These are phyloP conservation scores for Dothidotthia symphoricarpi DNA, from an alignment of 2,329 filamentous ascomycete species.

Conservation along the genomic window DNA sequence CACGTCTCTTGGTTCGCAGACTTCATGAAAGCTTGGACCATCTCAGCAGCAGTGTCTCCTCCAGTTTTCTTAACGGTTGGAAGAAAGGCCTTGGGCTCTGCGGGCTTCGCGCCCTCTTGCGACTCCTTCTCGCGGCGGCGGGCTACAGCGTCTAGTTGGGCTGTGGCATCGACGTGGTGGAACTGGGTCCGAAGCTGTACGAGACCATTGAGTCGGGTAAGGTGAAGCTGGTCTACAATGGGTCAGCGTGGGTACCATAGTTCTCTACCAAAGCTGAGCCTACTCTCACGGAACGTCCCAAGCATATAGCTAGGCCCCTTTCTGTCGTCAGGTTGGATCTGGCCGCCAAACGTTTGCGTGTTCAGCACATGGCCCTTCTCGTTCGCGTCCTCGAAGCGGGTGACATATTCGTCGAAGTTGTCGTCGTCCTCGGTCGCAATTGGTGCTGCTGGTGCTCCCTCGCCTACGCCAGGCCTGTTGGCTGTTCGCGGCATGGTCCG, in stretches of 20 bases:
- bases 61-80: conserved; percentile 79
- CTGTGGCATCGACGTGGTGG: conserved; percentile 83
- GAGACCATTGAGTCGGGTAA: conserved; percentile 78
- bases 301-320: conserved; percentile 81
- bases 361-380: conserved; percentile 70
- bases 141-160: conserved; percentile 64
- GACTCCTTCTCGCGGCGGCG: conserved; percentile 48
- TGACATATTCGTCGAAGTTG: conserved; percentile 58
- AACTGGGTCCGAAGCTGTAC: conserved; percentile 89
- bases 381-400: conserved; percentile 60
- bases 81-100: conserved; percentile 73
- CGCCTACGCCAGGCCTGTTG: conserved; percentile 27
- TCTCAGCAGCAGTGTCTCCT: conserved; percentile 64
- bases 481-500: conserved; percentile 31
- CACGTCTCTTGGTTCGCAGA: conserved; percentile 79
- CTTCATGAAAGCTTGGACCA: conserved; percentile 74
- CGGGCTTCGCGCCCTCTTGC: conserved; percentile 43
- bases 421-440: conserved; percentile 59
- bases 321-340: conserved; percentile 67
- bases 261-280: conserved; percentile 30
- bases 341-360: conserved; percentile 81
- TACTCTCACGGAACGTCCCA: conserved; percentile 82
- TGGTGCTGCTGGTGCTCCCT: conserved; percentile 18
- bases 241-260: conserved; percentile 5
- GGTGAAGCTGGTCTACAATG: conserved; percentile 72